These are phyloP conservation scores for Quercus phellos DNA, from an alignment of 331 rosid species.

Conservation along the genomic window DNA sequence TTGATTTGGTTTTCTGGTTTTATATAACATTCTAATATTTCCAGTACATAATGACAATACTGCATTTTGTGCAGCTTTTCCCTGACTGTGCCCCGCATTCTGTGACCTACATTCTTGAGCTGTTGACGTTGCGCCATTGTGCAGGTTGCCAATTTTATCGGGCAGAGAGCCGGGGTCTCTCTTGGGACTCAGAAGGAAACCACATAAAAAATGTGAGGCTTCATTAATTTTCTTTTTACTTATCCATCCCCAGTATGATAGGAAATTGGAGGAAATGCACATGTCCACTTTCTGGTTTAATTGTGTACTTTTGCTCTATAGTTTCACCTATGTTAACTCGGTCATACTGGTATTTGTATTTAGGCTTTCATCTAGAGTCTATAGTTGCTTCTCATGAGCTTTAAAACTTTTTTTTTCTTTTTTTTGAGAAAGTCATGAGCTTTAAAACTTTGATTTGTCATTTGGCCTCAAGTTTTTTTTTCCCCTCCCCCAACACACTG, in stretches of 20 bases:
- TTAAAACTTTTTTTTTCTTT: neutral
- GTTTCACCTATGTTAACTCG: neutral
- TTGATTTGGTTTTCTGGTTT: neutral
- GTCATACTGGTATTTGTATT: neutral
- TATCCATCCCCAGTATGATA: conserved; percentile 9
- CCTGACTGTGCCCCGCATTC: conserved; percentile 89
- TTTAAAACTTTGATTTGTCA: neutral
- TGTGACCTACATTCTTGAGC: conserved; percentile 65
- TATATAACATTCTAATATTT: neutral
- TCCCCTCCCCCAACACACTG: neutral
- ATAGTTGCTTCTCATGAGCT: neutral
- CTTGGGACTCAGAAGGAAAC: conserved; percentile 86
- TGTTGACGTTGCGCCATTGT: conserved; percentile 67
- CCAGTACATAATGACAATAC: conserved; percentile 2
- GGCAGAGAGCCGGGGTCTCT: conserved; percentile 71
- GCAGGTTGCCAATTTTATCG: conserved; percentile 95
- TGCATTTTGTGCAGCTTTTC: conserved; percentile 63
- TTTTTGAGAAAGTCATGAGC: neutral
- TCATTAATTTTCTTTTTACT: neutral
- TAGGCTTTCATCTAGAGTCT: neutral
- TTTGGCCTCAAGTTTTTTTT: neutral
- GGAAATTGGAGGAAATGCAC: neutral
- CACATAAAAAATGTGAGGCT: conserved; percentile 70
- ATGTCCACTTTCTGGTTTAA: neutral
- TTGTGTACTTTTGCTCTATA: conserved; percentile 13